These are phyloP conservation scores for Guadua angustifolia DNA, from an alignment of 176 grass and related monocot genomes.

Conservation along the genomic window DNA sequence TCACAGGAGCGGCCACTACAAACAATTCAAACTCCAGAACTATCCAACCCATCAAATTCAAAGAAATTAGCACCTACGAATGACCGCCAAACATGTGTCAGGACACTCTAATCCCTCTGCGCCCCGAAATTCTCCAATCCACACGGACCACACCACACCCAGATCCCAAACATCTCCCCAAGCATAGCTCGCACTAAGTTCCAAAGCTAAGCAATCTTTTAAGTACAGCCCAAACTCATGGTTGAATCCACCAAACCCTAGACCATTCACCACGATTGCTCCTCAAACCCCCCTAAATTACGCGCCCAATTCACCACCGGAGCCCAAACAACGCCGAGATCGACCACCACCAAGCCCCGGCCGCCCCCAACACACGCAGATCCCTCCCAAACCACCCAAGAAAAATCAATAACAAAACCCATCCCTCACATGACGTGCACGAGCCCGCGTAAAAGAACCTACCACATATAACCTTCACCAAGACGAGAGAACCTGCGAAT, in stretches of 20 bases:
- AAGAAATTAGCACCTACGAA: neutral
- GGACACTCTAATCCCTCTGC: neutral
- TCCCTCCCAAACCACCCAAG: neutral
- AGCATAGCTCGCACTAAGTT: neutral
- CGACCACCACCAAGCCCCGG: neutral
- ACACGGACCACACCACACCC: neutral
- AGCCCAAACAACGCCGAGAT: neutral
- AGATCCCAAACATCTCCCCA: neutral
- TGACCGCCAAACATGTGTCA: neutral
- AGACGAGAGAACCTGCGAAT: neutral
- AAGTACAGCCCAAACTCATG: neutral
- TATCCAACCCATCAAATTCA: neutral
- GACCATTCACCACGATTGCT: slow-evolving; percentile 2
- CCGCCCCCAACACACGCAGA: neutral
- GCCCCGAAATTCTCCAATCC: neutral
- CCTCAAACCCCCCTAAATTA: neutral
- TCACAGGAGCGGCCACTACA: neutral
- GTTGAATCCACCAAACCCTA: neutral
- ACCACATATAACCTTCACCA: neutral
- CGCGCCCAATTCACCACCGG: neutral
- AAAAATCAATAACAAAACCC: neutral
- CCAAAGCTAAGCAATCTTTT: neutral
- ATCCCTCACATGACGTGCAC: neutral
- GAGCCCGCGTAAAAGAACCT: neutral
- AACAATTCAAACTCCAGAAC: neutral